Evolutionary conservation across 2,329 filamentous ascomycete genomes (phyloP).

Genomic region (Akanthomyces dipterigenus): DNA sequence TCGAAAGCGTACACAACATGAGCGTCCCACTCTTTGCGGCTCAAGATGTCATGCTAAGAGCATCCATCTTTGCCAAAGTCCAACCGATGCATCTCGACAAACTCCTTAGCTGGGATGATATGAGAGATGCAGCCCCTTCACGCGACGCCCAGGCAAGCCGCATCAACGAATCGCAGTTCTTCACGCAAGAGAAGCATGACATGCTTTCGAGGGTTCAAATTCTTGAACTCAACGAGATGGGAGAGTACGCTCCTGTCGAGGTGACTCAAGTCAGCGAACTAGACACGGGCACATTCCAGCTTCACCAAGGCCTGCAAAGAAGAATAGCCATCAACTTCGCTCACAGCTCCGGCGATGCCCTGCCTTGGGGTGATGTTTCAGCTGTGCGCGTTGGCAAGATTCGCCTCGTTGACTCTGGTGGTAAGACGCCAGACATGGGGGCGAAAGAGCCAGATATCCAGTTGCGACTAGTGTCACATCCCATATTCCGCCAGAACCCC

Average conservation of each 20-base stretch:
- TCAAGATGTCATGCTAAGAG: conserved; percentile 67
- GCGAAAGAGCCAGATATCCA: conserved; percentile 65
- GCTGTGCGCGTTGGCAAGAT: conserved; percentile 73
- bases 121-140: conserved; percentile 69
- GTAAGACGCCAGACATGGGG: conserved; percentile 76
- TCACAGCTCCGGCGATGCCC: conserved; percentile 78
- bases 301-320: conserved; percentile 90
- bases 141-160: conserved; percentile 54
- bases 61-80: conserved; percentile 87
- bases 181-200: conserved; percentile 88
- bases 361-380: conserved; percentile 83
- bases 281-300: conserved; percentile 85
- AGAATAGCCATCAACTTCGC: conserved; percentile 83
- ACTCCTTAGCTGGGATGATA: conserved; percentile 96
- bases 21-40: conserved; percentile 72
- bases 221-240: conserved; percentile 83
- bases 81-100: conserved; percentile 94
- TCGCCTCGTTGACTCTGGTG: conserved; percentile 74
- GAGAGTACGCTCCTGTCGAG: conserved; percentile 87
- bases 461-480: conserved; percentile 70
- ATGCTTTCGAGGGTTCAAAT: conserved; percentile 83
- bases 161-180: conserved; percentile 88
- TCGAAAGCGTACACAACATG: conserved; percentile 98
- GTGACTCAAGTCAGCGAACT: conserved; percentile 79
- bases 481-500: conserved; percentile 74